Conservation (phyloP, 2,329 filamentous ascomycete genomes). For the Colletotrichum godetiae region DNA sequence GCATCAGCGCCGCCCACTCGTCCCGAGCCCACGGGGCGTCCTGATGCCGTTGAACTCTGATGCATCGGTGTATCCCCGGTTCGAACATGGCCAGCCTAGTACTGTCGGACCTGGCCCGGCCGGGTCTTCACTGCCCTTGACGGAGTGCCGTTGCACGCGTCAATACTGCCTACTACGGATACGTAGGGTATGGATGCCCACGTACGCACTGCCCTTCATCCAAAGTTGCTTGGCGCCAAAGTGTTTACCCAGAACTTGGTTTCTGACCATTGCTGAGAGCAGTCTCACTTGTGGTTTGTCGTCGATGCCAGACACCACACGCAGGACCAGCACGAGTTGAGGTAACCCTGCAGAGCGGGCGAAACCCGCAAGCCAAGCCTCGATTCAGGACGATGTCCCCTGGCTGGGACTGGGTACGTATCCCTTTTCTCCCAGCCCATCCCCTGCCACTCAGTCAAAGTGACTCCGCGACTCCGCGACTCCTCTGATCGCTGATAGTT, state of each 20-base stretch:
- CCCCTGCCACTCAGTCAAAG: background rate
- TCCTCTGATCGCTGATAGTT: background rate
- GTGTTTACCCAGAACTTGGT: background rate
- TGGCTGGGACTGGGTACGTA: background rate
- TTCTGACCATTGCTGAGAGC: background rate
- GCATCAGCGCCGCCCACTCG: slow-evolving; percentile 22
- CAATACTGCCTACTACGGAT: background rate
- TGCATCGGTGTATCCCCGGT: slow-evolving; percentile 26
- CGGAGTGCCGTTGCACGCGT: background rate
- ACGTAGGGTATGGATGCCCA: background rate
- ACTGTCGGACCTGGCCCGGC: slow-evolving; percentile 18
- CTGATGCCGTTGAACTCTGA: slow-evolving; percentile 21
- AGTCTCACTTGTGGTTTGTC: background rate
- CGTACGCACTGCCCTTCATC: no score
- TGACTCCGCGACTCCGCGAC: background rate
- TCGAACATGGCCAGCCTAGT: slow-evolving; percentile 1
- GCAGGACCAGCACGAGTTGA: background rate
- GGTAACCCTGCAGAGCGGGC: slow-evolving; percentile 5
- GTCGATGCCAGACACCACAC: background rate
- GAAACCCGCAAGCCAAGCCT: background rate
- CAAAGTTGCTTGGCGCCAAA: background rate
- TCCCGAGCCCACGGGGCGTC: slow-evolving; percentile 35
- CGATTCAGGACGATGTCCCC: background rate
- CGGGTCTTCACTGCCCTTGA: background rate
- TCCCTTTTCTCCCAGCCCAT: background rate